A percentile compares a stretch with the other conserved stretches of the same genome.
phyloP scores from a whole-genome alignment of 805 yeast species.

The Nakazawaea populi region DNA sequence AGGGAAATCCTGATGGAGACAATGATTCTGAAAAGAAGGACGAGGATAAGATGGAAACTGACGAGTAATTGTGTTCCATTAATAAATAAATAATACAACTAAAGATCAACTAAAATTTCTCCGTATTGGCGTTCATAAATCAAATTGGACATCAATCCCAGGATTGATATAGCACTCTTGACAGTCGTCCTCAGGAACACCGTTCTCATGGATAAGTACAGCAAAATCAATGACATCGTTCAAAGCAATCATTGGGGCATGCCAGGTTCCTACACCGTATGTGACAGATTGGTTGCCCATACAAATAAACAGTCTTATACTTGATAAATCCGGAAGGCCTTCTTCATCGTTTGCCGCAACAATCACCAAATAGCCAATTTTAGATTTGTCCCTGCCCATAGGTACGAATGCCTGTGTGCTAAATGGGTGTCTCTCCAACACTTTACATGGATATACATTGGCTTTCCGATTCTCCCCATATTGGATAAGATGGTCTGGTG shows the following conservation, averaged over 20 bases:
- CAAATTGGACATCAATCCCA: conserved; percentile 36
- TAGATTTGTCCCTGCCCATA: conserved; percentile 55
- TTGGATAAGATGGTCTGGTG: conserved; percentile 57
- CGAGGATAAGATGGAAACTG: conserved; percentile 11
- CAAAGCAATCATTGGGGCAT: conserved; percentile 91
- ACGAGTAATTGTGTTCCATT: conserved; percentile 26
- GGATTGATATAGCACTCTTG: conserved; percentile 72
- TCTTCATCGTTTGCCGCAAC: conserved; percentile 54
- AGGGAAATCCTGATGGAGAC: conserved; percentile 18
- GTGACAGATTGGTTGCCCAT: conserved; percentile 86
- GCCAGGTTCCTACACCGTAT: conserved; percentile 85
- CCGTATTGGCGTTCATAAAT: neutral
- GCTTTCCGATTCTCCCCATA: conserved; percentile 6
- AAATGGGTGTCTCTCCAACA: conserved; percentile 85
- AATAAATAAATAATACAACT: conserved; percentile 2
- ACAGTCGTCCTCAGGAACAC: conserved; percentile 72
- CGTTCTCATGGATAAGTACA: conserved; percentile 84
- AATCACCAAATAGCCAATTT: conserved; percentile 66
- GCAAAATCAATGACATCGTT: conserved; percentile 72
- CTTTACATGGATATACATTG: conserved; percentile 45
- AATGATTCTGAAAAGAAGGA: neutral
- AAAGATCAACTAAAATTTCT: too few relatives aligned
- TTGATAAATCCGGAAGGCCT: conserved; percentile 54
- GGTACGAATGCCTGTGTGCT: conserved; percentile 91
- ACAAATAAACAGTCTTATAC: conserved; percentile 65